Evolutionary conservation across 1,284 basidiomycete genomes (phyloP), one percentile per base, ranked within the genome.

Genomic region (Boletus nobilissimus): DNA sequence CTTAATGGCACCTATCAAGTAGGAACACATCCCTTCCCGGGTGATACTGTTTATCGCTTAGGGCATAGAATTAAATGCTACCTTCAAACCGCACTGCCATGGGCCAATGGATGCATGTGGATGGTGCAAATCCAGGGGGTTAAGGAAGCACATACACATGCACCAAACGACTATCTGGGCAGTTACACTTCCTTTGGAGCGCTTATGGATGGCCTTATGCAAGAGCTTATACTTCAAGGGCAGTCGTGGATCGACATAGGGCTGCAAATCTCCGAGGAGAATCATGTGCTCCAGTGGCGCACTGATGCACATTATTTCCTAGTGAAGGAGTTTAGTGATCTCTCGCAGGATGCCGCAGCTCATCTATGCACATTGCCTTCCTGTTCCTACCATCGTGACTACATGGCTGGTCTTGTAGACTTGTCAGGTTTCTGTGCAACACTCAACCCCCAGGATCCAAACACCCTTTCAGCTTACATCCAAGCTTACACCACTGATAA

Each of bases 71-170:
- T 77, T 60, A 77, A 65, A 40, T 39, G 29, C 2, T 48, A 48
- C n/a, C 70, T 77, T 48, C 32, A 48, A 36, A 48, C 26, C 4
- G 39, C 48, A 18, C 46, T 77, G 24, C 57, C 76, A 36, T 77
- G 76, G 76, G 65, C 65, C 1, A 2, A 14, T 29, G 75, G 70
- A n/a, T 77, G 76, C 48, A 46, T 57, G 40, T 77, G 75, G 75
- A 77, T 77, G 76, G 51, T 77, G 3, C 76, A 76, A 29, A 72
- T 77, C 29, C 76, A 77, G 24, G 75, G 75, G 8, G 75, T 77
- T 34, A 77, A 77, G 51, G 76, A 77, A 29, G 75, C 57, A 2
- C 75, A 77, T 26, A 77, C 66, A 0, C 76, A 77, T 22, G 48
- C 70, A 0, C 4, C 76, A 0, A 51, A 29, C 9, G 13, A 76